Evolutionary conservation across 352 stramenopile species (phyloP).

Genomic region (Globisporangium takayamanum): DNA sequence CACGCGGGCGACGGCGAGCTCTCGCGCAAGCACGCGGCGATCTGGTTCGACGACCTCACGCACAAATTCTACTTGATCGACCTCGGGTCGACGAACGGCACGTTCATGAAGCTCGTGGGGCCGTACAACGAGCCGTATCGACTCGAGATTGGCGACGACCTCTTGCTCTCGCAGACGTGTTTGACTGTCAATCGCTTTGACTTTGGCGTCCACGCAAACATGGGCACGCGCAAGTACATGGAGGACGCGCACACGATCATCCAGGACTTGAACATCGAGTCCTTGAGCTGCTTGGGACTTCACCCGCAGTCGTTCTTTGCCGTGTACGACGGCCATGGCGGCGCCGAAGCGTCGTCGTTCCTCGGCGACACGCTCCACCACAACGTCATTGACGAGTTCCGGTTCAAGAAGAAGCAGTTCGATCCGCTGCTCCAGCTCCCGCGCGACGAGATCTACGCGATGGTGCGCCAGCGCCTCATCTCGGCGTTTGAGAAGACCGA

Average conservation of each 20-base stretch:
- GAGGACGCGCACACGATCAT: slow-evolving; percentile 94
- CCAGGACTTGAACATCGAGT: slow-evolving; percentile 79
- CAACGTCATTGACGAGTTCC: slow-evolving; percentile 59
- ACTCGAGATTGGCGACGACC: slow-evolving; percentile 91
- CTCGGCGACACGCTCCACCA: slow-evolving; percentile 70
- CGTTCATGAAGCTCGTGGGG: slow-evolving; percentile 95
- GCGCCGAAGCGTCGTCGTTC: slow-evolving; percentile 90
- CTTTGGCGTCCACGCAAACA: slow-evolving; percentile 92
- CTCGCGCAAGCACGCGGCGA: slow-evolving; percentile 90
- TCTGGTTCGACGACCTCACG: slow-evolving; percentile 87
- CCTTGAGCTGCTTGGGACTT: slow-evolving; percentile 39
- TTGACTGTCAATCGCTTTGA: slow-evolving; percentile 97
- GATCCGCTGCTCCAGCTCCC: slow-evolving; percentile 33
- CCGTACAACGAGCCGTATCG: slow-evolving; percentile 91
- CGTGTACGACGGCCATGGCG: slow-evolving; percentile 96
- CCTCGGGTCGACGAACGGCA: slow-evolving; percentile 87
- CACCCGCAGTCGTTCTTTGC: slow-evolving; percentile 92
- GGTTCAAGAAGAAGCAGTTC: slow-evolving; percentile 32
- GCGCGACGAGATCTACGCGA: slow-evolving; percentile 35
- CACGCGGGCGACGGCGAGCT: slow-evolving; percentile 94
- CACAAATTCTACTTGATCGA: slow-evolving; percentile 82
- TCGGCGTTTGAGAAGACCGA: slow-evolving; percentile 65
- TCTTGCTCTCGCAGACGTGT: slow-evolving; percentile 94
- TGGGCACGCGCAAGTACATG: slow-evolving; percentile 93
- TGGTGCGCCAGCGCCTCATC: slow-evolving; percentile 44